Base-by-base conservation (phyloP, 257 asterid genomes). In the Primulina huaijiensis region DNA sequence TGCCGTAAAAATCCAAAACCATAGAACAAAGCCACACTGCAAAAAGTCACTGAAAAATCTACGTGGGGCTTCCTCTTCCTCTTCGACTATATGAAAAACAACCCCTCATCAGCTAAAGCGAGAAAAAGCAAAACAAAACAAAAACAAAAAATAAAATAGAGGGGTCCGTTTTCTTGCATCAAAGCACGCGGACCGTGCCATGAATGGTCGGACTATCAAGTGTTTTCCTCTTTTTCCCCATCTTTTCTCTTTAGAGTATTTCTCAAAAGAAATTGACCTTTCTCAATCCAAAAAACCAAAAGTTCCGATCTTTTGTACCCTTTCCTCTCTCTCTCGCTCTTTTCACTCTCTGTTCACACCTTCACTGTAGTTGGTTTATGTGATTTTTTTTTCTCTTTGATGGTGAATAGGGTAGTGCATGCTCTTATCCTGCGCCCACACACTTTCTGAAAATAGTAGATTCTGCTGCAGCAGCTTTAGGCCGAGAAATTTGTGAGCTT, bases 161-260 rank as follows among this genome's bases (percentile, higher is more conserved):
- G 78, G 88, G 87, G 84, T 76, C 88, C 70, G 83, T 72, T 83
- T 74, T 68, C 65, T 79, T 75, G 84, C 87, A 83, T 79, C 90
- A 80, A 88, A 89, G 96, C 97, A 90, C 93, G 97, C 97, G 85
- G 78, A 86, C 71, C 90, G 72, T 83, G 86, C 92, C 89, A 79
- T 84, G 95, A 85, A 88, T 79, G 89, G 86, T 83, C 83, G 78
- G 74, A 82, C 82, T 77, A 77, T 85, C 89, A 60, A 81, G 86
- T 82, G 88, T 73, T 77, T 63, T 69, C 64, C 69, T 38, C 65
- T 70, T 50, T 62, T 72, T 52, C 20, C 68, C 69, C 70, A 17
- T 50, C 80, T 74, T 61, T 65, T 76, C 52, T 73, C 31, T 60
- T 71, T 76, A 46, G 37, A 34, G 71, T 68, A 61, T 72, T 69